phyloP scores from a whole-genome alignment of 352 stramenopile genomes.

The Phytophthora kernoviae region DNA sequence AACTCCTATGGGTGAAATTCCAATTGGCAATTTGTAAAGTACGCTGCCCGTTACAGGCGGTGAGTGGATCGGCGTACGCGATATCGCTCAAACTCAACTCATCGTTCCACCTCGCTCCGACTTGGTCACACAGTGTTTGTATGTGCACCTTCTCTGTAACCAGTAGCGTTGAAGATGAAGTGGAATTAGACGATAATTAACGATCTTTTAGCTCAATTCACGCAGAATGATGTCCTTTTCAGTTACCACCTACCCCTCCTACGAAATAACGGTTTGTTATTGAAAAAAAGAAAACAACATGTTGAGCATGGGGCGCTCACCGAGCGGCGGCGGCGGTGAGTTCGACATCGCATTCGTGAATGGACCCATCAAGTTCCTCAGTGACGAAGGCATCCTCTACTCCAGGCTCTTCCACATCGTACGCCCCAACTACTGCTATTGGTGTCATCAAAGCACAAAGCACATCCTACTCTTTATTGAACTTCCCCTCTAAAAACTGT shows the following conservation, averaged over 20 bases:
- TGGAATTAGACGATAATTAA: no score
- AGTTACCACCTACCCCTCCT: neutral
- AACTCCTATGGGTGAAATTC: no score
- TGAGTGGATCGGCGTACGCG: no score
- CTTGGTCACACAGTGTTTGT: no score
- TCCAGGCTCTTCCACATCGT: slow-evolving; percentile 86
- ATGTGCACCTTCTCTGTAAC: no score
- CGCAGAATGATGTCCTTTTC: neutral
- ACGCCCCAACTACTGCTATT: slow-evolving; percentile 8
- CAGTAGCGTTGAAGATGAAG: no score
- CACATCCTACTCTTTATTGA: neutral
- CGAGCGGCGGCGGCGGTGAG: slow-evolving; percentile 46
- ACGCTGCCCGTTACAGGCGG: no score
- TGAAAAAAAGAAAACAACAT: slow-evolving; percentile 31
- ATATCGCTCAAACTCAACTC: no score
- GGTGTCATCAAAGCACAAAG: neutral
- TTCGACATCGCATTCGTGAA: slow-evolving; percentile 85
- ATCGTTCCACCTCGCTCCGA: no score
- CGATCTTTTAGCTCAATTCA: neutral
- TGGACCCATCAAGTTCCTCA: slow-evolving; percentile 86
- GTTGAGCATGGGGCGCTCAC: slow-evolving; percentile 33
- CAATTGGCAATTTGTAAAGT: no score
- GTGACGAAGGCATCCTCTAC: slow-evolving; percentile 83
- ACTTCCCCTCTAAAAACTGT: no score
- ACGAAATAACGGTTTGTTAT: slow-evolving; percentile 11